phyloP scores from a whole-genome alignment of 2,329 filamentous ascomycete species.

The Cladophialophora carrionii region DNA sequence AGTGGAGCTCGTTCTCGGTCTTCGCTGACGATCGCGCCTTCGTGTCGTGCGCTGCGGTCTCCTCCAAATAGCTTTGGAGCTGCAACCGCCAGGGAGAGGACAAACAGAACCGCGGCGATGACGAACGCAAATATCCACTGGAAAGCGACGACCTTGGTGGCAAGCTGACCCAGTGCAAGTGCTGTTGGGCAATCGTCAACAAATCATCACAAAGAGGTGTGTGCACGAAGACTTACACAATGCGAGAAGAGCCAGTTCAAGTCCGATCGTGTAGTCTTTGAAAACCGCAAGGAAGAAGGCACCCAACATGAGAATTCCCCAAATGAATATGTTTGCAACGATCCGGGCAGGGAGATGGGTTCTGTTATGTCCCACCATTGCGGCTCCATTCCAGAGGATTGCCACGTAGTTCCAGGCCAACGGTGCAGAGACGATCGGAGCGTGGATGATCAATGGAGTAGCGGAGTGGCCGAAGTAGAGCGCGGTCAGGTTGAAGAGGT shows the following conservation, averaged over 20 bases:
- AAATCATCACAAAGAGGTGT: background rate
- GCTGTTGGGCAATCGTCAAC: conserved; percentile 45
- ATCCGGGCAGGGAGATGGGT: conserved; percentile 71
- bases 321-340: conserved; percentile 84
- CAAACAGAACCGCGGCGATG: conserved; percentile 75
- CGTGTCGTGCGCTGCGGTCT: conserved; percentile 55
- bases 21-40: conserved; percentile 50
- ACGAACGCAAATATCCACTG: conserved; percentile 93
- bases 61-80: conserved; percentile 66
- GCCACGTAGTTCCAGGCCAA: conserved; percentile 85
- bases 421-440: conserved; percentile 73
- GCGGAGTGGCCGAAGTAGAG: conserved; percentile 80
- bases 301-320: conserved; percentile 77
- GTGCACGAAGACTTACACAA: conserved; percentile 58
- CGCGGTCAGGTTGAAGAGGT: conserved; percentile 77
- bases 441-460: conserved; percentile 74
- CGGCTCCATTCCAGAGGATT: conserved; percentile 86
- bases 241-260: conserved; percentile 72
- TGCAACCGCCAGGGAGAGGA: conserved; percentile 67
- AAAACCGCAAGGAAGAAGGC: conserved; percentile 73
- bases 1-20: conserved; percentile 60
- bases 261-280: conserved; percentile 78
- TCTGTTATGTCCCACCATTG: conserved; percentile 66
- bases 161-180: conserved; percentile 77
- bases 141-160: conserved; percentile 71